A percentile compares a stretch with the other conserved stretches of the same genome.
Conservation (phyloP, 2,329 filamentous ascomycete species). For the Penicillium corylophilum region DNA sequence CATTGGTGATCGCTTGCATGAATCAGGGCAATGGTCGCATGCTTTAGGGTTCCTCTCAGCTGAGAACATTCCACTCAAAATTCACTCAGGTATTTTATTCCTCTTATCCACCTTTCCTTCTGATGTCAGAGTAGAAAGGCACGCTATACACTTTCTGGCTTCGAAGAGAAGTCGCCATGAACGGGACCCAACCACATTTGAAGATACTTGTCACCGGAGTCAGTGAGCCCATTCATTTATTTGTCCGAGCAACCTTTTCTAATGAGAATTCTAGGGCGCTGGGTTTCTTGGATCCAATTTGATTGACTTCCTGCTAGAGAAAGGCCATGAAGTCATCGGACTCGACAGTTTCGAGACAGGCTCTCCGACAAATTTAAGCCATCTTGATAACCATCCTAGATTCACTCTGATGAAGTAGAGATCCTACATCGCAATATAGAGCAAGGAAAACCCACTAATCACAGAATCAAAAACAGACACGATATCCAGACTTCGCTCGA, state of each 20-base stretch:
- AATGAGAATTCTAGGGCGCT: conserved; percentile 6
- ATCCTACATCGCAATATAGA: background rate
- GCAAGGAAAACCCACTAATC: background rate
- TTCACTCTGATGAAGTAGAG: conserved; percentile 12
- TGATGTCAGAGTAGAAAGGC: background rate
- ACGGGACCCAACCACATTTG: background rate
- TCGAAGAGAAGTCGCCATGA: background rate
- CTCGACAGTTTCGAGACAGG: conserved; percentile 18
- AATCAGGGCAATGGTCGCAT: too few relatives aligned
- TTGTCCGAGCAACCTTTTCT: background rate
- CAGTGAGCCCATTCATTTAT: background rate
- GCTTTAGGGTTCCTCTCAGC: background rate
- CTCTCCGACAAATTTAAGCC: conserved; percentile 7
- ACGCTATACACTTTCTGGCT: background rate
- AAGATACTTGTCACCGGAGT: background rate
- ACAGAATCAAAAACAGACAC: conserved; percentile 7
- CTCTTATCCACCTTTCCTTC: background rate
- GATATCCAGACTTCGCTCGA: conserved; percentile 12
- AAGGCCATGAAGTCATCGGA: conserved; percentile 14
- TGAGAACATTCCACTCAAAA: background rate
- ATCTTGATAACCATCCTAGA: conserved; percentile 6
- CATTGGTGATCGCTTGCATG: background rate
- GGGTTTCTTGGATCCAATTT: conserved; percentile 19
- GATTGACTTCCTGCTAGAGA: conserved; percentile 14
- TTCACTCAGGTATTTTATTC: background rate